Evolutionary conservation across 176 grass and related monocot species (phyloP), one percentile per base, ranked within the genome.

Genomic region (Paspalum notatum): DNA sequence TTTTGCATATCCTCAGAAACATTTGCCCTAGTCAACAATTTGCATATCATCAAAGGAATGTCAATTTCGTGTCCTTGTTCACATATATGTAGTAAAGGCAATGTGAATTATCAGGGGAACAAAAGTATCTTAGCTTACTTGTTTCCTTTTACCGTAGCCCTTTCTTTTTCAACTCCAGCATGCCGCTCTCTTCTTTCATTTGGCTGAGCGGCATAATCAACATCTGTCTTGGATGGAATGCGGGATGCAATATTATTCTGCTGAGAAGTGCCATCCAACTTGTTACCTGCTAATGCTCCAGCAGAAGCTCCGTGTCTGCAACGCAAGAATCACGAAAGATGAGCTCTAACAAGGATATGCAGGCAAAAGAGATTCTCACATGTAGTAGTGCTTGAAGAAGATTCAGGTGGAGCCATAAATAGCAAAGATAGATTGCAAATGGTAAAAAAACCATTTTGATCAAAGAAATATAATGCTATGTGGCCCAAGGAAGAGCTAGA

Each of bases 101-200:
- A 48, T 42, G n/a, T 44, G 50, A 64, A 74, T 67, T 79, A 40
- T 67, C 60, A 80, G 20, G 56, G 67, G 1, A 43, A 58, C 9
- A 74, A 20, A 39, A 47, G 4, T 45, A 81, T 41, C 12, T 68
- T 76, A 69, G 41, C 81, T 87, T 97, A 93, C 94, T 89, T 97
- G 85, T 89, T 97, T 87, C 88, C 88, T 81, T 93, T 97, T 79
- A 77, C 55, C 38, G 74, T 51, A 93, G 50, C 46, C 26, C 78
- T 89, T 52, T 97, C 94, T 57, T 91, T 97, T 84, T 89, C 90
- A 58, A 91, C 73, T 70, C 80, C 85, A 82, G 66, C 78, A 81
- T 85, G 83, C 5, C 86, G 86, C 16, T 93, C 91, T 85, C 86
- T 91, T 85, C 78, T 93, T 74, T 97, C 91, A 78, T 83, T 91